Percentiles rank a stretch among this genome's conserved stretches.
Evolutionary conservation across 108 stramenopile species (phyloP).

Genomic region (Skeletonema costatum): DNA sequence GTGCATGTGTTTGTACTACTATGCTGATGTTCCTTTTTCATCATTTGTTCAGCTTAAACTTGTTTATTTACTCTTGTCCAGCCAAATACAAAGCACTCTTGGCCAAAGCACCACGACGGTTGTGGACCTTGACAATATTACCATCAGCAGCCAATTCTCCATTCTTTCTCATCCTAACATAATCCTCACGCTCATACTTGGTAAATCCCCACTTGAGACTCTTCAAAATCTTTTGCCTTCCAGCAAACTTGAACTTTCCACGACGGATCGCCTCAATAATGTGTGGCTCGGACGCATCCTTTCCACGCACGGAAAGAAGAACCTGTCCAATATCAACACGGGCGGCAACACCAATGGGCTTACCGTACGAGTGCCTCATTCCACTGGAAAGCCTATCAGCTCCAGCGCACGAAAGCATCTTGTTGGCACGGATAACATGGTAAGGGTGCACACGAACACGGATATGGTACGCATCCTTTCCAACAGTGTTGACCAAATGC

Average conservation of each 20-base stretch:
- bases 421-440: constrained; percentile 99
- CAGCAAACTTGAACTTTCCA: constrained; percentile 99
- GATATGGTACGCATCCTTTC: constrained; percentile 99
- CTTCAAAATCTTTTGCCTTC: constrained; percentile 99
- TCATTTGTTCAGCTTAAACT: background rate
- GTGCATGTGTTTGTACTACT: constrained; percentile 6
- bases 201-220: constrained; percentile 99
- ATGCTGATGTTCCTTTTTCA: background rate
- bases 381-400: constrained; percentile 99
- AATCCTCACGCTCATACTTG: constrained; percentile 96
- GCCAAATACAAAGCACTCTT: constrained; percentile 78
- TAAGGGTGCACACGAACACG: constrained; percentile 99
- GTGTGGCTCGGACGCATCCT: constrained; percentile 90
- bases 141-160: constrained; percentile 93
- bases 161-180: constrained; percentile 90
- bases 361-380: constrained; percentile 99
- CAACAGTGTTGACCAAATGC: constrained; percentile 97
- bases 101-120: constrained; percentile 83
- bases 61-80: constrained; percentile 74
- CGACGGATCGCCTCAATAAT: constrained; percentile 99
- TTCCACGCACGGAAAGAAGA: constrained; percentile 92
- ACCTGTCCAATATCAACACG: constrained; percentile 99
- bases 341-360: constrained; percentile 99
- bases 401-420: constrained; percentile 99
- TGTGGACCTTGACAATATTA: constrained; percentile 93